Percentiles rank a stretch among this genome's conserved stretches.
Conservation (phyloP, 1,139 yeast species). For the Scheffersomyces segobiensis region DNA sequence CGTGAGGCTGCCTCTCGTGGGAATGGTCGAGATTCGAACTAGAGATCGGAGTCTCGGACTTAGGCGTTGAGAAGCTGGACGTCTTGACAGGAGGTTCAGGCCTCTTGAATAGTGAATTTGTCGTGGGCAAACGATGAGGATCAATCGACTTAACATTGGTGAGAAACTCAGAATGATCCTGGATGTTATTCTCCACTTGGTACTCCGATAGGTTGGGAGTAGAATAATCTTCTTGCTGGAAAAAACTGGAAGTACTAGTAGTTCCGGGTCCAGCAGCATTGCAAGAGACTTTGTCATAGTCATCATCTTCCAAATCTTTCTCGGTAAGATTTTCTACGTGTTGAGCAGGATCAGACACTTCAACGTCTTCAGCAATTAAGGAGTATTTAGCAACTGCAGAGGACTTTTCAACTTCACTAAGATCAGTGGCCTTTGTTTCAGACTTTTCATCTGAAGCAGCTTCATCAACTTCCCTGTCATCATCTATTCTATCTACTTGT, state of each 20-base stretch:
- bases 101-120: slow-evolving; percentile 1
- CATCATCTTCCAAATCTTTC: slow-evolving; percentile 2
- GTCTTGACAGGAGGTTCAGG: not conserved
- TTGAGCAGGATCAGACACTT: slow-evolving; percentile 3
- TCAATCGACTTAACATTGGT: slow-evolving; percentile 38
- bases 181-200: slow-evolving; percentile 44
- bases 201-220: slow-evolving; percentile 52
- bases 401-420: not conserved
- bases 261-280: slow-evolving; percentile 6
- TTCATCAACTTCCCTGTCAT: slow-evolving; percentile 9
- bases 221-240: slow-evolving; percentile 33
- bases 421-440: not conserved
- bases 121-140: slow-evolving; percentile 36
- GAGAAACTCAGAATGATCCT: slow-evolving; percentile 38
- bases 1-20: not conserved
- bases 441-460: not conserved
- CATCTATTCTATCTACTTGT: slow-evolving; percentile 4
- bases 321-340: not conserved
- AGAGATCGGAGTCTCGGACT: slow-evolving; percentile 2
- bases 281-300: not conserved
- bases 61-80: slow-evolving; percentile 6
- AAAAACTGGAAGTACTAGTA: slow-evolving; percentile 11
- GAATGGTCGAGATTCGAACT: not conserved
- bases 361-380: not conserved
- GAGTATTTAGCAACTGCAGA: not conserved